Conservation (phyloP, 192 early-diverging fungal species). For the Rhizophagus prolifer region DNA sequence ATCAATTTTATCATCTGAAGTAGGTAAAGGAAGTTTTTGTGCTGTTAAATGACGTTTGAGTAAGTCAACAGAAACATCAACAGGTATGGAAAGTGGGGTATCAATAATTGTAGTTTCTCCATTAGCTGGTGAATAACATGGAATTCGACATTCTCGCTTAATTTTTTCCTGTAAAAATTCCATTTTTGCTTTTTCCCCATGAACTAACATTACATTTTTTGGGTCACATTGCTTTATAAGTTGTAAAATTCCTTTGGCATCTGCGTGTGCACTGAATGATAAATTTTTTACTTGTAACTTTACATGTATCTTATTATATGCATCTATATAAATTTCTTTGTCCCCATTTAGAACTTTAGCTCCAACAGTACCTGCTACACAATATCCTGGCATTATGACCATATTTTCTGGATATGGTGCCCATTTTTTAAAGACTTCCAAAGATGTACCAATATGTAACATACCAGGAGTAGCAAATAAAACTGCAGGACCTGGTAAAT, state of each 20-base stretch:
- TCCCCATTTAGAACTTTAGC: conserved; percentile 88
- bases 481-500: conserved; percentile 89
- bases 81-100: conserved; percentile 66
- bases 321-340: conserved; percentile 83
- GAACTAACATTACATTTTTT: conserved; percentile 89
- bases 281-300: conserved; percentile 93
- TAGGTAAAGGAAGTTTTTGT: conserved; percentile 30
- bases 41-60: conserved; percentile 43
- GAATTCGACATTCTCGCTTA: conserved; percentile 77
- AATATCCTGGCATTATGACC: conserved; percentile 98
- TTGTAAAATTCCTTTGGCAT: conserved; percentile 97
- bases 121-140: conserved; percentile 87
- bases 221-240: conserved; percentile 88
- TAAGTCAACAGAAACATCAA: conserved; percentile 48
- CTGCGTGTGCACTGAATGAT: conserved; percentile 96
- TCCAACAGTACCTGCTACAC: conserved; percentile 94
- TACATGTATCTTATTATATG: conserved; percentile 70
- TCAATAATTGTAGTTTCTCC: conserved; percentile 72
- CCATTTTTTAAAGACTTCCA: conserved; percentile 97
- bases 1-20: conserved; percentile 11
- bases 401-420: conserved; percentile 89
- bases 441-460: conserved; percentile 93
- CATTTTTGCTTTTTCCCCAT: conserved; percentile 93
- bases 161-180: conserved; percentile 77
- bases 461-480: conserved; percentile 97